Conservation (phyloP, 2,329 filamentous ascomycete genomes). For the Intubia oerlemansii region DNA sequence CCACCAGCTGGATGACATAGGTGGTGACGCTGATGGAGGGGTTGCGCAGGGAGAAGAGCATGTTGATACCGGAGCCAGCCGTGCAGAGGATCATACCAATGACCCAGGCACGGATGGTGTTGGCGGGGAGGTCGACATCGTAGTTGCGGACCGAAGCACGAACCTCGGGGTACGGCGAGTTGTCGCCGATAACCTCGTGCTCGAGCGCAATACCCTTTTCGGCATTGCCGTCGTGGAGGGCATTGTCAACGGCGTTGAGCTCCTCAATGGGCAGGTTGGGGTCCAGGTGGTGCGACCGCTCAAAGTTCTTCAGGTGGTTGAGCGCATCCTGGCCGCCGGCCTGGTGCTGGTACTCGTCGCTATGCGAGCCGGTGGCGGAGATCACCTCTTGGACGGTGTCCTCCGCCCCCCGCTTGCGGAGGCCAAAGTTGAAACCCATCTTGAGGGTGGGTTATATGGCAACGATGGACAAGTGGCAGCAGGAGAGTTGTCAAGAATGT, state of each 20-base stretch:
- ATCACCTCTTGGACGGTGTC: not conserved
- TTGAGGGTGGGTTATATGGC: no score
- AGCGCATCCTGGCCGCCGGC: constrained; percentile 12
- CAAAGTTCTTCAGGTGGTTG: constrained; percentile 30
- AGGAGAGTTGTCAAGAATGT: no score
- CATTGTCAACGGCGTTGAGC: constrained; percentile 36
- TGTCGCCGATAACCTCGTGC: constrained; percentile 36
- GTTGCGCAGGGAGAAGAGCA: constrained; percentile 36
- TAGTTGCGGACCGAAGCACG: constrained; percentile 9
- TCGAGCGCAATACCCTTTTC: constrained; percentile 35
- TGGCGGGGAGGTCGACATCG: constrained; percentile 28
- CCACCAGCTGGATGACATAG: constrained; percentile 39
- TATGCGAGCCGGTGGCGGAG: not conserved
- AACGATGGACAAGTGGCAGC: no score
- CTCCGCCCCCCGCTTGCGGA: not conserved
- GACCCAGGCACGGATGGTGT: constrained; percentile 38
- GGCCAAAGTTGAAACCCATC: no score
- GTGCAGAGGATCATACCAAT: constrained; percentile 37
- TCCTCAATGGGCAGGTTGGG: constrained; percentile 43
- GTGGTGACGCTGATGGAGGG: constrained; percentile 37
- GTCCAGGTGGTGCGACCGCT: constrained; percentile 39
- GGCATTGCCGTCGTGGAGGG: constrained; percentile 29
- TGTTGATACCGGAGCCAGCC: constrained; percentile 32
- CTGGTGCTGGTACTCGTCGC: not conserved
- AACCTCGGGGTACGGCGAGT: constrained; percentile 47